Evolutionary conservation across 202 grass and related monocot genomes (phyloP), one percentile per base, ranked within the genome.

Genomic region (Panicum virgatum): DNA sequence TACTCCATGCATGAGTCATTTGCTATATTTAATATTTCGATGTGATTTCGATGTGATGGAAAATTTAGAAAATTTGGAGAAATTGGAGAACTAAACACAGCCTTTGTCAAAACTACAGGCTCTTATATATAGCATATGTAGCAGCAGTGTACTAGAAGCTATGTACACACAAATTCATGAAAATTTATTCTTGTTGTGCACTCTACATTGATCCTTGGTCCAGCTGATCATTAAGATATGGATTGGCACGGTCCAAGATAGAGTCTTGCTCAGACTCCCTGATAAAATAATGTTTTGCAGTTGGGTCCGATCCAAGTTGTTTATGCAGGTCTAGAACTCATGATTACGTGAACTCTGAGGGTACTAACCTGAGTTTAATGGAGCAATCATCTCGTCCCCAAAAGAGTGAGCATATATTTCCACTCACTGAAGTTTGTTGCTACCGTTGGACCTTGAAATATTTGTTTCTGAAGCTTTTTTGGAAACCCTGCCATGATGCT

Each of bases 311-410:
- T 66, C 64, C 77, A 77, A 58, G 82, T n/a, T 62, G 64, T 80
- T 50, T 57, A 53, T 81, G 45, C 70, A 76, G 44, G 63, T 29
- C 66, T 81, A 60, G 72, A 72, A 76, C 65, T 89, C 82, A 64
- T 89, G 82, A 81, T 76, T 81, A 64, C 69, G 27, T 64, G 77
- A 77, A 14, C 32, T 68, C 57, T 43, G 15, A 66, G 50, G 18
- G 77, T 69, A 58, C 65, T 70, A 69, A 80, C 65, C 54, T 80
- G 65, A 70, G 78, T 46, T 80, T 72, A 72, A 85, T 66, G 77
- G 57, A 81, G 69, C 82, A 77, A 89, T 89, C 77, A 85, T 89
- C 72, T 66, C 48, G 46, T 72, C 48, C 52, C 87, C 82, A 82
- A 85, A 89, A 85, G 77, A 81, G 32, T 59, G 64, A 71, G 58